Percentiles rank a stretch among this genome's conserved stretches.
Evolutionary conservation across 2,329 filamentous ascomycete genomes (phyloP).

Genomic region (Remersonia thermophila): DNA sequence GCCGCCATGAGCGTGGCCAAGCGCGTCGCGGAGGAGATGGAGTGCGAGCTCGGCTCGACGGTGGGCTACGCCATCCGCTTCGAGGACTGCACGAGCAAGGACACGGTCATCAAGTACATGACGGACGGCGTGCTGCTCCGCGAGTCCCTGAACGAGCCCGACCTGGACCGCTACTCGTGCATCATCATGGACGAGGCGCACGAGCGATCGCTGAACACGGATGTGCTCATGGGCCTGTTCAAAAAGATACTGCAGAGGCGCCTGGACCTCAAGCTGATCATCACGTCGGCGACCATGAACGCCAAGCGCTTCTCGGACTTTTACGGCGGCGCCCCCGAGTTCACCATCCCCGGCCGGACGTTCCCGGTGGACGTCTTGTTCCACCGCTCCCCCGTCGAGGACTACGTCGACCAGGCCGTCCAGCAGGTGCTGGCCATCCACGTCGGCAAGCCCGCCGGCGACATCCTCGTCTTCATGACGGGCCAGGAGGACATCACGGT

Average conservation of each 20-base stretch:
- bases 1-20: slow-evolving; percentile 99
- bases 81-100: slow-evolving; percentile 92
- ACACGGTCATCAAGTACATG: slow-evolving; percentile 98
- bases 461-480: slow-evolving; percentile 98
- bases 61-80: slow-evolving; percentile 98
- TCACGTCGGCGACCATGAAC: slow-evolving; percentile 98
- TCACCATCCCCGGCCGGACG: slow-evolving; percentile 87
- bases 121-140: slow-evolving; percentile 90
- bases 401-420: slow-evolving; percentile 94
- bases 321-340: slow-evolving; percentile 91
- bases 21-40: slow-evolving; percentile 97
- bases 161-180: slow-evolving; percentile 91
- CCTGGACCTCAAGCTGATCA: slow-evolving; percentile 87
- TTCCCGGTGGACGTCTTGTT: slow-evolving; percentile 97
- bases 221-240: slow-evolving; percentile 93
- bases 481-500: slow-evolving; percentile 97
- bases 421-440: slow-evolving; percentile 94
- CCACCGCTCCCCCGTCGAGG: slow-evolving; percentile 86
- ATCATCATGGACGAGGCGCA: slow-evolving; percentile 99
- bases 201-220: slow-evolving; percentile 90
- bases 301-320: slow-evolving; percentile 91
- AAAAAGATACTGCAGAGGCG: slow-evolving; percentile 90
- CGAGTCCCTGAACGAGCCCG: slow-evolving; percentile 83
- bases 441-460: slow-evolving; percentile 82
- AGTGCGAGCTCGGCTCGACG: slow-evolving; percentile 71